phyloP scores from a whole-genome alignment of 2,329 filamentous ascomycete species.

The Fonsecaea pedrosoi region DNA sequence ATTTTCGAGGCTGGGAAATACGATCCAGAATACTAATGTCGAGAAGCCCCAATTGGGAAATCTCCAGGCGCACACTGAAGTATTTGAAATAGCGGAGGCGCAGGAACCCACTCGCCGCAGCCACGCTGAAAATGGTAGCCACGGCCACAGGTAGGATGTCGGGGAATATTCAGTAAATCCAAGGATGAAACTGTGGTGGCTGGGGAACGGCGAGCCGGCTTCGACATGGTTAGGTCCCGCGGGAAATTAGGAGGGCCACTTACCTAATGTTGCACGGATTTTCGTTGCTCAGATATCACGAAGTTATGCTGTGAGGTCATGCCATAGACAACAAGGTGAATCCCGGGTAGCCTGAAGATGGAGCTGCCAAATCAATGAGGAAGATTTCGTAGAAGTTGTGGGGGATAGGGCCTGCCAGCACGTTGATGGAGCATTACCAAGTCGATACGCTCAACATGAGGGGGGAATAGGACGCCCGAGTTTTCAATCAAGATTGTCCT shows the following conservation, averaged over 20 bases:
- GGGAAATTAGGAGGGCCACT: conserved; percentile 2
- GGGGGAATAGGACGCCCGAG: conserved; percentile 1
- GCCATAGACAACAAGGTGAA: background rate
- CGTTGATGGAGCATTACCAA: background rate
- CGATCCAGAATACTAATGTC: background rate
- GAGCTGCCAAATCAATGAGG: background rate
- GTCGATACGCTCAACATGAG: background rate
- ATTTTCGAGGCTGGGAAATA: background rate
- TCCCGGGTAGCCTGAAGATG: background rate
- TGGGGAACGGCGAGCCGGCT: conserved; percentile 7
- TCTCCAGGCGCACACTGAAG: background rate
- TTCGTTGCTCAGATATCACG: background rate
- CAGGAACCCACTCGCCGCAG: background rate
- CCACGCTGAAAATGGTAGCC: background rate
- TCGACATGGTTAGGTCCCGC: background rate
- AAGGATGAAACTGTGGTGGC: conserved; percentile 27
- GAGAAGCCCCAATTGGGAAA: background rate
- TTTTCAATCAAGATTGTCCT: background rate
- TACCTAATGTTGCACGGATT: conserved; percentile 4
- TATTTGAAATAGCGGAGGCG: conserved; percentile 3
- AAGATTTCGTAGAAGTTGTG: background rate
- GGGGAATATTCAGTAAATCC: background rate
- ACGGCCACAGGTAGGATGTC: background rate
- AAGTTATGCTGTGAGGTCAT: conserved; percentile 11
- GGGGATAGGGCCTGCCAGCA: background rate